Conservation (phyloP, 73 alveolate genomes). For the Paramecium sexaurelia region DNA sequence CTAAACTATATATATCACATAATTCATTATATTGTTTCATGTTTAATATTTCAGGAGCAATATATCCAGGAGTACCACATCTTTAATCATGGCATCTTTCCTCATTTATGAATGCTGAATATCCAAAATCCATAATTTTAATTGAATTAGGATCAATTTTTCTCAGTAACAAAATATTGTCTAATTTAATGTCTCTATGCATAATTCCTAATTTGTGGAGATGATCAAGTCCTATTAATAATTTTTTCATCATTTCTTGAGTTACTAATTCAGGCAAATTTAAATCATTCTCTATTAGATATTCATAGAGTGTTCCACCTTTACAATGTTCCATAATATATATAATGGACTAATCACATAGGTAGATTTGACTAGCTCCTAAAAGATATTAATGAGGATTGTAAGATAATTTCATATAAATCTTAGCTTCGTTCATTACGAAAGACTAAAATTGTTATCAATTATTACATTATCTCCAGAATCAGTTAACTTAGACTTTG, state of each 20-base stretch:
- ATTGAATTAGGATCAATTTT: neutral
- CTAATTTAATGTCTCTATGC: slow-evolving; percentile 52
- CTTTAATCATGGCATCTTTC: neutral
- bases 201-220: neutral
- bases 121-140: slow-evolving; percentile 19
- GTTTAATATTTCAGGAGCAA: slow-evolving; percentile 34
- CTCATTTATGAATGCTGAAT: neutral
- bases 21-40: neutral
- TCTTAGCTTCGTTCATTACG: neutral
- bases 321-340: neutral
- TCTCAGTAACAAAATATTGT: neutral
- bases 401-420: slow-evolving; percentile 8
- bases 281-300: neutral
- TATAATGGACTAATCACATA: neutral
- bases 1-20: slow-evolving; percentile 38
- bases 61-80: slow-evolving; percentile 60
- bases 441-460: neutral
- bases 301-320: slow-evolving; percentile 41
- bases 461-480: neutral
- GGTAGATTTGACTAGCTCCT: neutral
- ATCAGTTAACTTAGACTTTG: neutral
- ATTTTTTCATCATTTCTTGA: slow-evolving; percentile 13
- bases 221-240: neutral
- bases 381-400: neutral
- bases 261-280: neutral